Evolutionary conservation across 164 flowering plant genomes (phyloP), one percentile per base, ranked within the genome.

Genomic region (Echeveria elegans): DNA sequence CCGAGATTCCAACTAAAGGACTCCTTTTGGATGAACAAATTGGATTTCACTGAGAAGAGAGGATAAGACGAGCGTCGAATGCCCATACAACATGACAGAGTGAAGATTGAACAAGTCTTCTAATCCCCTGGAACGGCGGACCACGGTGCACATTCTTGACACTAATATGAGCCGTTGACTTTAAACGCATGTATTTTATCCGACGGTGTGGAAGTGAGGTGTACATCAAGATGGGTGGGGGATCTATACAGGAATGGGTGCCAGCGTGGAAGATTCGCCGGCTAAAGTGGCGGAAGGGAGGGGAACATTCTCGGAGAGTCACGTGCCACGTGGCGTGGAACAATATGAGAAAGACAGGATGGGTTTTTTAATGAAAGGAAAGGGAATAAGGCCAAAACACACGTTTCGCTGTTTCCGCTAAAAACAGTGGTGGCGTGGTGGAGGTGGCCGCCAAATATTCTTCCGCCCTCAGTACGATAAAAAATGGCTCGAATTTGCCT

Each of bases 61-160:
- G 37, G 41, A 50, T 58, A 36, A 23, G 53, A 34, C 40, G 15
- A 40, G 1, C 18, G 14, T 34, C 37, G 37, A 34, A 34, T 34
- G 37, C 5, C 37, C 7, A 14, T 43, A 47, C 37, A 61, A 69
- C 77, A 72, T 58, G 74, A 28, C 18, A 41, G 85, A 82, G 85
- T 68, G 71, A 82, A 80, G n/a, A n/a, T n/a, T n/a, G n/a, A n/a
- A n/a, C n/a, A n/a, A n/a, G n/a, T n/a, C n/a, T n/a, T n/a, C n/a
- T n/a, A n/a, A n/a, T n/a, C n/a, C n/a, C n/a, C n/a, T n/a, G n/a
- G 63, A 69, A 68, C 85, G 83, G 81, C 83, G 83, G 83, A 82
- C 79, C 79, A 80, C 74, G 69, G 76, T 65, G 74, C 72, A 56
- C 24, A 66, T 68, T 30, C 6, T n/a, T 41, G 37, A 47, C 29